Evolutionary conservation across 2,329 filamentous ascomycete genomes (phyloP), one percentile per base, ranked within the genome.

Genomic region (Apiospora rasikravindrae): DNA sequence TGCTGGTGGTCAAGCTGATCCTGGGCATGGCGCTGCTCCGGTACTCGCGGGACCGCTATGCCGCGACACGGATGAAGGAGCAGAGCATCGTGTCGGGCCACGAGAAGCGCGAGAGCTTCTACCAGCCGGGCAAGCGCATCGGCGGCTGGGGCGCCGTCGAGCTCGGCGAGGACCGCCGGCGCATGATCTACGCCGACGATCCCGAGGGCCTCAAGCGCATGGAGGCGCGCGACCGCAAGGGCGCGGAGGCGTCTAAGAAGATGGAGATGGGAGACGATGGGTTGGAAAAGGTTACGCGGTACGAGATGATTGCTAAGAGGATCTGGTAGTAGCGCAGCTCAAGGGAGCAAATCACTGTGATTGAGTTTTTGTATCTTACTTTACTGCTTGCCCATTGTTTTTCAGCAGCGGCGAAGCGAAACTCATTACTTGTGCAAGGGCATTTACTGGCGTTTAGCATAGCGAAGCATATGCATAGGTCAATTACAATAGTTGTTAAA

Each of bases 261-360:
- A 83, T 70, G 70, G 70, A 87, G 47, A 84, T 84, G 70, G 87
- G 87, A 71, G 88, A 89, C 70, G 90, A 89, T 80, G 79, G 78
- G 44, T 74, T 81, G 8, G 78, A 90, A 90, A 82, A 93, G 87
- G 78, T 90, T 84, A 80, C 87, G 77, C 88, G 96, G 77, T 99
- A 98, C 84, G 94, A 95, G 80, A 98, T 98, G 96, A 92, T 95
- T 77, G 94, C 94, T 0, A 98, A 98, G 87, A 89, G 96, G 80
- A 99, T 99, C 77, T 99, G 96, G 96, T 98, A 82, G 76, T n/a
- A 2, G 44, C 14, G 11, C 22, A 6, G 2, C 14, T 29, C 14
- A 57, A 6, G 14, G 7, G 1, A 40, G 26, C 26, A 11, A 37
- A 29, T 11, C 1, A 5, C 29, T 11, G 10, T 37, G 4, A 4